Conservation (phyloP, 306 rosid species). For the Castanopsis chinensis region DNA sequence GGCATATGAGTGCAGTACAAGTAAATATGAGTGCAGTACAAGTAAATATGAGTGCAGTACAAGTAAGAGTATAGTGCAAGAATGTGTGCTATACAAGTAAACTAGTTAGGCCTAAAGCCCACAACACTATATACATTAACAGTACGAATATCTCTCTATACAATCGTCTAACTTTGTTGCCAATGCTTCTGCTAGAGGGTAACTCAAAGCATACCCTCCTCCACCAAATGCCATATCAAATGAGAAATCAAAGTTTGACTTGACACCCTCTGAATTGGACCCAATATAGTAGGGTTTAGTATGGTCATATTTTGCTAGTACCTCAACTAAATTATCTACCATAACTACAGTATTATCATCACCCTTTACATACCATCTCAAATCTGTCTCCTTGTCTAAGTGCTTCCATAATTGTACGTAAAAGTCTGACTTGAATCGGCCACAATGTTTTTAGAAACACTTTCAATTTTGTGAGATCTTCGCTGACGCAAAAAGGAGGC, state of each 20-base stretch:
- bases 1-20: too few relatives aligned
- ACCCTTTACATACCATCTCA: conserved; percentile 51
- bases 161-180: conserved; percentile 30
- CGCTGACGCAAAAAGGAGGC: conserved; percentile 42
- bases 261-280: background rate
- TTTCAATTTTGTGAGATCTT: conserved; percentile 5
- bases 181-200: conserved; percentile 28
- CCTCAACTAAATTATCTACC: conserved; percentile 40
- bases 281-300: conserved; percentile 36
- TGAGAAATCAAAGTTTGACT: conserved; percentile 29
- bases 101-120: too few relatives aligned
- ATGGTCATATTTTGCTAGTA: conserved; percentile 37
- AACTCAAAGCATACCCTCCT: conserved; percentile 49
- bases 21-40: too few relatives aligned
- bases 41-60: too few relatives aligned
- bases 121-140: too few relatives aligned
- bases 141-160: conserved; percentile 35
- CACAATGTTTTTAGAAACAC: background rate
- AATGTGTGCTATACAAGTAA: too few relatives aligned
- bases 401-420: conserved; percentile 27
- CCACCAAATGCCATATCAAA: conserved; percentile 55
- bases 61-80: too few relatives aligned
- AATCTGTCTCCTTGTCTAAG: conserved; percentile 28
- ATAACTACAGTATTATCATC: conserved; percentile 46
- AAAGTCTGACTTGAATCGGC: conserved; percentile 27